These are phyloP conservation scores for Syncephalis plumigaleata DNA, from an alignment of 371 early-diverging fungal genomes.

Conservation along the genomic window DNA sequence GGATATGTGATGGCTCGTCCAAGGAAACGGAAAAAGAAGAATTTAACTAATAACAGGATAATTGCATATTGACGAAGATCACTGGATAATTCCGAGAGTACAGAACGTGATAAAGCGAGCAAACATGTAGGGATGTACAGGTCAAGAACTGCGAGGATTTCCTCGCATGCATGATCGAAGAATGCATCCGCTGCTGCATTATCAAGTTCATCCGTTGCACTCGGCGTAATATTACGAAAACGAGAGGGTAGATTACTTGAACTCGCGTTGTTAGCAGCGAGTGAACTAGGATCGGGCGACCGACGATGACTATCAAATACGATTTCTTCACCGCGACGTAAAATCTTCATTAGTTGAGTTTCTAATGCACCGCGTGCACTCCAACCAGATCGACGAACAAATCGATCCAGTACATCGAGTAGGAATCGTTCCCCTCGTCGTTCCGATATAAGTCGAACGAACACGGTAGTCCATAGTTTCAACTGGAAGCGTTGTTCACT, in stretches of 20 bases:
- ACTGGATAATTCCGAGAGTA: slow-evolving; percentile 12
- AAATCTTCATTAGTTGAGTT: slow-evolving; percentile 10
- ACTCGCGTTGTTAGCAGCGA: not conserved
- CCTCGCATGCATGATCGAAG: slow-evolving; percentile 16
- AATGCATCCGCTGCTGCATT: slow-evolving; percentile 13
- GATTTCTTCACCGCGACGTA: slow-evolving; percentile 12
- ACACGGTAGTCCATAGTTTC: slow-evolving; percentile 8
- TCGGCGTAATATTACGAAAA: not conserved
- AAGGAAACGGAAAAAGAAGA: slow-evolving; percentile 21
- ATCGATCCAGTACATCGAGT: slow-evolving; percentile 16
- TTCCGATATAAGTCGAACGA: slow-evolving; percentile 13
- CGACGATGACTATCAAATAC: not conserved
- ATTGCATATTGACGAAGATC: slow-evolving; percentile 14
- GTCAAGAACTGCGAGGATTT: slow-evolving; percentile 12
- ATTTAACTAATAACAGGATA: slow-evolving; percentile 17
- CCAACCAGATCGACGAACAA: slow-evolving; percentile 16
- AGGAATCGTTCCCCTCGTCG: slow-evolving; percentile 18
- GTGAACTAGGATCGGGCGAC: not conserved
- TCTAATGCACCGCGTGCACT: slow-evolving; percentile 15
- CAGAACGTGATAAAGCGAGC: slow-evolving; percentile 11
- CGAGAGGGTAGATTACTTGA: not conserved
- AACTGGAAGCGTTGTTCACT: slow-evolving; percentile 1
- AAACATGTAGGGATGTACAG: slow-evolving; percentile 17
- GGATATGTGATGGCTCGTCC: slow-evolving; percentile 21
- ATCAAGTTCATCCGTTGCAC: not conserved